phyloP scores from a whole-genome alignment of 345 rosid species.

The Nasturtium officinale region DNA sequence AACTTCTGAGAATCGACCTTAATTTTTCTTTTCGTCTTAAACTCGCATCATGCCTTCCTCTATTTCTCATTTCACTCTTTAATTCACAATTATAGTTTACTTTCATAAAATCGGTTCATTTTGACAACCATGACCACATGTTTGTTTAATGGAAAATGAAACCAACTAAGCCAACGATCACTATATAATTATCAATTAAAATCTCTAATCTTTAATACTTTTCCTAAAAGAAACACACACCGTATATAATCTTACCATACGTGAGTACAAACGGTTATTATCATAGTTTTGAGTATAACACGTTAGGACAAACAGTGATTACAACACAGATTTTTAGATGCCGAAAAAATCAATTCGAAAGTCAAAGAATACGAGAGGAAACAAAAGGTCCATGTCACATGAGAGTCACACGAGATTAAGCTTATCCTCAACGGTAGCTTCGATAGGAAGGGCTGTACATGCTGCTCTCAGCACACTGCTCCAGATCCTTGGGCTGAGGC shows the following conservation, averaged over 20 bases:
- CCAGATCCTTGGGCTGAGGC: conserved; percentile 79
- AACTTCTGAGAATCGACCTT: background rate
- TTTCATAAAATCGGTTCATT: too few relatives aligned
- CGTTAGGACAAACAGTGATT: conserved; percentile 3
- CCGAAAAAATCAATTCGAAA: conserved; percentile 9
- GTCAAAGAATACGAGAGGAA: conserved; percentile 22
- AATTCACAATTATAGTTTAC: background rate
- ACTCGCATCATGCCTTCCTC: background rate
- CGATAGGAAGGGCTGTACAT: conserved; percentile 89
- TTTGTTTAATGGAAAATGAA: too few relatives aligned
- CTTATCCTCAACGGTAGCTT: conserved; percentile 55
- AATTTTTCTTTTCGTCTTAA: background rate
- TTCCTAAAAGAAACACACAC: background rate
- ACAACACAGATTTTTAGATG: conserved; percentile 15
- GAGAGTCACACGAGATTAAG: conserved; percentile 5
- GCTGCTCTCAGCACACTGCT: conserved; percentile 88
- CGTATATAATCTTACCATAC: background rate
- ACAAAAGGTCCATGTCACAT: background rate
- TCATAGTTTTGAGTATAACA: background rate
- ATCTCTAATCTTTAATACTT: too few relatives aligned
- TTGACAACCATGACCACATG: too few relatives aligned
- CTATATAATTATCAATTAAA: too few relatives aligned
- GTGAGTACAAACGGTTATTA: background rate
- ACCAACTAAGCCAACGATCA: too few relatives aligned
- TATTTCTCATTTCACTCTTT: background rate